phyloP scores from a whole-genome alignment of 2,329 filamentous ascomycete genomes.

The Alternaria ethzedia region DNA sequence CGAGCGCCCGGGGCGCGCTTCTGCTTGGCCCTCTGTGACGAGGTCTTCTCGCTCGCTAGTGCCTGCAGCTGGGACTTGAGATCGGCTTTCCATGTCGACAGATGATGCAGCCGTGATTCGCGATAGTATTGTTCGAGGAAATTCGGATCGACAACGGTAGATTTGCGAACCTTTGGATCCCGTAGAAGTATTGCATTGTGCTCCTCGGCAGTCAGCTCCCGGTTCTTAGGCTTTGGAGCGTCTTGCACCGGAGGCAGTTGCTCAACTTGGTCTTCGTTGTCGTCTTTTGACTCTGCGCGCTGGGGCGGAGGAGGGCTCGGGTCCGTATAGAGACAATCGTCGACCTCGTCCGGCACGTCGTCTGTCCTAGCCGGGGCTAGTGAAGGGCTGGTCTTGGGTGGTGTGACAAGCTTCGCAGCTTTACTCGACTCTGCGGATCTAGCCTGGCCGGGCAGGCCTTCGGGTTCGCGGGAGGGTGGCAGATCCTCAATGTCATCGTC shows the following conservation, averaged over 20 bases:
- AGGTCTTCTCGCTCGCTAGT: slow-evolving; percentile 72
- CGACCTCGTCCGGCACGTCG: slow-evolving; percentile 16
- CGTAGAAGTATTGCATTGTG: slow-evolving; percentile 86
- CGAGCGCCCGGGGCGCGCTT: slow-evolving; percentile 68
- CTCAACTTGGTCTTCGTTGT: slow-evolving; percentile 10
- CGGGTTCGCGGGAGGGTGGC: slow-evolving; percentile 42
- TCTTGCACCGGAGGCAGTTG: slow-evolving; percentile 1
- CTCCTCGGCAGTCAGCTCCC: slow-evolving; percentile 80
- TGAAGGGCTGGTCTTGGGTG: slow-evolving; percentile 40
- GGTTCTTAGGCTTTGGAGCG: slow-evolving; percentile 1
- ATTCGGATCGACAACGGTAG: slow-evolving; percentile 88
- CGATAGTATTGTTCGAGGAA: slow-evolving; percentile 95
- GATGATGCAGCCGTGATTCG: slow-evolving; percentile 90
- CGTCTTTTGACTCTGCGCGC: neutral
- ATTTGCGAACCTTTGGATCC: slow-evolving; percentile 85
- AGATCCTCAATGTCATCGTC: slow-evolving; percentile 37
- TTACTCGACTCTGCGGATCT: slow-evolving; percentile 5
- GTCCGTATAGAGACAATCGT: slow-evolving; percentile 33
- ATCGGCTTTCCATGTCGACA: slow-evolving; percentile 96
- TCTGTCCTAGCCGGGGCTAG: slow-evolving; percentile 12
- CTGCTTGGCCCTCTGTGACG: slow-evolving; percentile 56
- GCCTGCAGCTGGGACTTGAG: slow-evolving; percentile 87
- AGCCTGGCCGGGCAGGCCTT: slow-evolving; percentile 33
- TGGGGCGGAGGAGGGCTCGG: slow-evolving; percentile 20
- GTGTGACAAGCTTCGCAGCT: slow-evolving; percentile 29